Evolutionary conservation across 352 stramenopile species (phyloP).

Genomic region (Globisporangium barbulae): DNA sequence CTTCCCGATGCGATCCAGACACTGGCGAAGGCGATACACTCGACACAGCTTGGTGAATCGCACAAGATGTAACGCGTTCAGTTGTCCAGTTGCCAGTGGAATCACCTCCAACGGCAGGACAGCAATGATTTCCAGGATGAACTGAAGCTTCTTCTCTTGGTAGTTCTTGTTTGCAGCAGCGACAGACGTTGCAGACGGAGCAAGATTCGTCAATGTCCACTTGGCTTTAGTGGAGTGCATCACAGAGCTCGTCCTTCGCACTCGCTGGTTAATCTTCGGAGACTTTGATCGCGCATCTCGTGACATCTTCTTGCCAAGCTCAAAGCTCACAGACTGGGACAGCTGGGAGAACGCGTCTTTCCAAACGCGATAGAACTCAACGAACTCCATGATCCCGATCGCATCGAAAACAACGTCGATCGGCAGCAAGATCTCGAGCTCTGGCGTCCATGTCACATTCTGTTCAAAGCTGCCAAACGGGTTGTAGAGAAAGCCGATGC

Average conservation of each 20-base stretch:
- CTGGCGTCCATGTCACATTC: constrained; percentile 29
- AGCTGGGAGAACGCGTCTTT: constrained; percentile 35
- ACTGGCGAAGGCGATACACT: constrained; percentile 36
- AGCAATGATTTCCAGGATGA: constrained; percentile 50
- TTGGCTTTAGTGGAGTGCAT: constrained; percentile 23
- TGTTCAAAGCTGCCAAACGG: constrained; percentile 24
- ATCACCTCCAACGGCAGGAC: constrained; percentile 56
- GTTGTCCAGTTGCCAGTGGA: constrained; percentile 26
- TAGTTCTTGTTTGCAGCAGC: constrained; percentile 21
- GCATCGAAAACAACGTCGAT: constrained; percentile 42
- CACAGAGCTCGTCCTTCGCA: constrained; percentile 20
- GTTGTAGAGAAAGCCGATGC: constrained; percentile 70
- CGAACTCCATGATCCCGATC: constrained; percentile 44
- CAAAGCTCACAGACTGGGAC: constrained; percentile 35
- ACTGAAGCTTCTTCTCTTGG: constrained; percentile 27
- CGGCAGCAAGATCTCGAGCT: constrained; percentile 34
- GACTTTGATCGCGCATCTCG: constrained; percentile 27
- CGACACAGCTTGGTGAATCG: constrained; percentile 61
- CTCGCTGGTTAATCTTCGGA: constrained; percentile 31
- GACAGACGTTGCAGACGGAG: constrained; percentile 13
- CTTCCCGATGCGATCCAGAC: constrained; percentile 34
- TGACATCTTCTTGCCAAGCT: constrained; percentile 47
- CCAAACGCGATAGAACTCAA: constrained; percentile 37
- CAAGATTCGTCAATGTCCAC: constrained; percentile 52
- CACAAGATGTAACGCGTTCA: constrained; percentile 58